phyloP scores from a whole-genome alignment of 2,329 filamentous ascomycete species.

The Verticillium dahliae region DNA sequence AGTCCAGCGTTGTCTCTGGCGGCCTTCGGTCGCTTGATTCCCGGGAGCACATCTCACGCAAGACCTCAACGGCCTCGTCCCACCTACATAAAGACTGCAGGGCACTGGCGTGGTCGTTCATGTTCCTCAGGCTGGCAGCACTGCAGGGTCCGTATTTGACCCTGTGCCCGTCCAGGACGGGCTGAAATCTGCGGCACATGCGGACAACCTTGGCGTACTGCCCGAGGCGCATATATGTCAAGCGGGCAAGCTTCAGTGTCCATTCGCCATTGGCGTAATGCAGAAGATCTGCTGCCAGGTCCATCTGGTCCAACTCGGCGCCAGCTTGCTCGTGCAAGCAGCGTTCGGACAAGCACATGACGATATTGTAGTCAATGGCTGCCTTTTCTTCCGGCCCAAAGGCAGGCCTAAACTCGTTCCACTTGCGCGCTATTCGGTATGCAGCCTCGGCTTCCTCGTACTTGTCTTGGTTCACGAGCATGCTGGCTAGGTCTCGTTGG shows the following conservation, averaged over 20 bases:
- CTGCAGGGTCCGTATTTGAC: constrained; percentile 7
- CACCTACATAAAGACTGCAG: constrained; percentile 7
- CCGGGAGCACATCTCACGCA: constrained; percentile 10
- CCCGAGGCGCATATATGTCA: constrained; percentile 8
- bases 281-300: constrained; percentile 11
- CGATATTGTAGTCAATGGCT: constrained; percentile 14
- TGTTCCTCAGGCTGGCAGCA: constrained; percentile 8
- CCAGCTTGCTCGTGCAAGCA: constrained; percentile 6
- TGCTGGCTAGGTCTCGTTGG: constrained; percentile 13
- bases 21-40: constrained; percentile 7
- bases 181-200: constrained; percentile 9
- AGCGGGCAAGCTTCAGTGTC: constrained; percentile 12
- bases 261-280: constrained; percentile 14
- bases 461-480: constrained; percentile 13
- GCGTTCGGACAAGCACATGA: constrained; percentile 14
- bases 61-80: constrained; percentile 8
- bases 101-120: constrained; percentile 10
- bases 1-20: constrained; percentile 7
- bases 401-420: constrained; percentile 10
- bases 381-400: constrained; percentile 13
- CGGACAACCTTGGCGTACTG: constrained; percentile 9
- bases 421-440: constrained; percentile 10
- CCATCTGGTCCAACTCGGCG: constrained; percentile 9
- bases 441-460: constrained; percentile 9
- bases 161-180: constrained; percentile 9